Evolutionary conservation across 164 flowering plant genomes (phyloP), one percentile per base, ranked within the genome.

Genomic region (Aristolochia fimbriata): DNA sequence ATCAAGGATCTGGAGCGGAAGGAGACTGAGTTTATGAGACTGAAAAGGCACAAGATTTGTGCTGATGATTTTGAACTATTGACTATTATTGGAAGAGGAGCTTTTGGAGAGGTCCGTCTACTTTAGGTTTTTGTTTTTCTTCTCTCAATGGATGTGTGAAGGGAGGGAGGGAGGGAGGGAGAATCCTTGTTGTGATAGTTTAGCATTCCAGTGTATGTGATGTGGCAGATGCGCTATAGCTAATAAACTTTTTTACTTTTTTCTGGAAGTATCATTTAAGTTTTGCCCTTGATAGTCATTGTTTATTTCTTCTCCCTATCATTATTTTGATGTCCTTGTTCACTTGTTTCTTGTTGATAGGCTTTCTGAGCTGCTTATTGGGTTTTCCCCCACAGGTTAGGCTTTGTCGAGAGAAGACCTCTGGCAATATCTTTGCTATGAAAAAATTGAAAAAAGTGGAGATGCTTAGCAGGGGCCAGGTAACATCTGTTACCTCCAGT

Each of bases 401-500:
- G 66, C 68, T 89, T 25, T 89, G 97, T 31, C 75, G 87, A 58
- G 96, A 83, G 70, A 92, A 82, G 72, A 74, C 81, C 59, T 76
- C 96, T 25, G 91, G 94, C 43, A 74, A 78, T 61, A 84, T 92
- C 53, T 89, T 77, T 79, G 98, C 98, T 55, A 92, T 92, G 98
- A 92, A 92, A 70, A 92, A 89, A 71, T 71, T 89, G 79, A 92
- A 87, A 80, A 92, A 92, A 68, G 81, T 93, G 56, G 98, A 92
- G 74, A 92, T 92, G 98, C 80, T 92, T 67, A 84, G 85, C 62
- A 75, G 93, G 73, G 97, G 98, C 50, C 98, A 92, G 91, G 98
- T 92, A 61, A 75, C 69, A 63, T 64, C 43, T 3, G 4, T 37
- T 37, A 10, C 43, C 12, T 37, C 43, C 43, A 37, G 1, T 10